A percentile compares a stretch with the other conserved stretches of the same genome.
Evolutionary conservation across 2,329 filamentous ascomycete genomes (phyloP).

Genomic region (Aureobasidium sp.): DNA sequence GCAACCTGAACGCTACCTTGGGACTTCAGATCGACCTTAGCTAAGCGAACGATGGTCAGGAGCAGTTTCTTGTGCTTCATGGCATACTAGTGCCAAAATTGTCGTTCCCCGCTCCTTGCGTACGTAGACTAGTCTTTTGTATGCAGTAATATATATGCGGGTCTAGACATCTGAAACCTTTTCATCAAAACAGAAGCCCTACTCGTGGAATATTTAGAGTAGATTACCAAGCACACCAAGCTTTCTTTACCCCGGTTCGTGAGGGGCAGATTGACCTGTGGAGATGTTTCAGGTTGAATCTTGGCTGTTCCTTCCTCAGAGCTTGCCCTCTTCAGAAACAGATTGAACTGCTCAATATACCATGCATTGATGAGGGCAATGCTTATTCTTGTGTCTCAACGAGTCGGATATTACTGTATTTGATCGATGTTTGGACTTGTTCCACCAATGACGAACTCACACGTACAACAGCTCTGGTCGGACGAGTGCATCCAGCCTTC

Average conservation of each 20-base stretch:
- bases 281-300: not conserved
- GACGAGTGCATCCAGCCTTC: not conserved
- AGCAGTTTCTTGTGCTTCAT: not conserved
- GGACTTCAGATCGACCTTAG: constrained; percentile 3
- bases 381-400: too few relatives aligned
- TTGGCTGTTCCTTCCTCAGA: not conserved
- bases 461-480: not conserved
- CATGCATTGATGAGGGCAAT: not conserved
- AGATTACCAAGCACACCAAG: not conserved
- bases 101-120: not conserved
- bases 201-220: not conserved
- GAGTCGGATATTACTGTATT: too few relatives aligned
- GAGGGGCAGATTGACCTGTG: not conserved
- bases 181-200: not conserved
- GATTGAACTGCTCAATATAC: not conserved
- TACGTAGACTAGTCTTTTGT: not conserved
- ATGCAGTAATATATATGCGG: too few relatives aligned
- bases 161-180: too few relatives aligned
- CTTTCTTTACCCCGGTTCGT: not conserved
- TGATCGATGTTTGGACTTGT: not conserved
- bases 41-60: not conserved
- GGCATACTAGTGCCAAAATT: not conserved
- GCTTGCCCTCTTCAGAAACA: not conserved
- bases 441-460: not conserved
- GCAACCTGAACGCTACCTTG: constrained; percentile 10